Conservation (phyloP, 75 land plant genomes). For the Cupressus sempervirens region DNA sequence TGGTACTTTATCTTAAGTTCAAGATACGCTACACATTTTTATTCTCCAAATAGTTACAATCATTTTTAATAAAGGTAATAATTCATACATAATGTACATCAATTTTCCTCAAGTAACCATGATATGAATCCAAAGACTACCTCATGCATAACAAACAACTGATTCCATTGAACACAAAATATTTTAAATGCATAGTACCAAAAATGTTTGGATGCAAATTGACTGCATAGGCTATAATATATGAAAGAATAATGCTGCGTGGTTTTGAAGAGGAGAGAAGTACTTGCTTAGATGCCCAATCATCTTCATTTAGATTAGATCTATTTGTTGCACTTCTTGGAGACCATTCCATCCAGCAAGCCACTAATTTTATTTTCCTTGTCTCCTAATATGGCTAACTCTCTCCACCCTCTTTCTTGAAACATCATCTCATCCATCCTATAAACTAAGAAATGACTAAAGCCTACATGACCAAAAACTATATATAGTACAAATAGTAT, state of each 20-base stretch:
- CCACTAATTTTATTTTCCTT: slow-evolving; percentile 14
- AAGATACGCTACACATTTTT: background rate
- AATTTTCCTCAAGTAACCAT: background rate
- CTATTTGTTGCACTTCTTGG: too few relatives aligned
- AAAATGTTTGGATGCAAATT: too few relatives aligned
- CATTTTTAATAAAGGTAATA: background rate
- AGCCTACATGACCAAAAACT: background rate
- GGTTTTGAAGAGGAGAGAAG: too few relatives aligned
- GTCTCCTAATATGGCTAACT: slow-evolving; percentile 23
- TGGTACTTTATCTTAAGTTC: background rate
- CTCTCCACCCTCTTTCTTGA: slow-evolving; percentile 35
- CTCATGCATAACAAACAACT: background rate
- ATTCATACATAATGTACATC: background rate
- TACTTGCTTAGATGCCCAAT: too few relatives aligned
- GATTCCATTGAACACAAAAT: background rate
- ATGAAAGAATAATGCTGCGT: too few relatives aligned
- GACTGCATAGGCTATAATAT: too few relatives aligned
- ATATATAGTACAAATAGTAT: too few relatives aligned
- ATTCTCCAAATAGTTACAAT: background rate
- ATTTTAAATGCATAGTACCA: too few relatives aligned
- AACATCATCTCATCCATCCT: slow-evolving; percentile 54
- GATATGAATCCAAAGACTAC: background rate
- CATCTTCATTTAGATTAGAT: too few relatives aligned
- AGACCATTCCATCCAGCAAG: slow-evolving; percentile 13
- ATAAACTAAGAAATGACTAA: background rate